These are phyloP conservation scores for Tolypocladium cylindrosporum DNA, from an alignment of 2,329 filamentous ascomycete genomes.

Conservation along the genomic window DNA sequence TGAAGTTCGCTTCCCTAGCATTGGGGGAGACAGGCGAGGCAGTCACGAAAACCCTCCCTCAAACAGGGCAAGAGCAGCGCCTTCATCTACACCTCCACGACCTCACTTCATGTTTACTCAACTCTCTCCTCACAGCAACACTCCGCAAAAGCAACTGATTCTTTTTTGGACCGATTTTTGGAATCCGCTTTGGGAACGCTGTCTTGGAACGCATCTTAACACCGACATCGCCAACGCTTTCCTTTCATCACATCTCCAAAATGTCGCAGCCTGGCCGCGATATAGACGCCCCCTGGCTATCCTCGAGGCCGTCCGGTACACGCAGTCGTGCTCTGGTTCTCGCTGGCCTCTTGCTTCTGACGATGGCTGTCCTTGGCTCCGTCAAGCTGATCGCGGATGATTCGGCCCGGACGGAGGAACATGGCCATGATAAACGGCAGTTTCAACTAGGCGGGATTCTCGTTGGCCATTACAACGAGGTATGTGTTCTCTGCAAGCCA, in stretches of 20 bases:
- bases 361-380: conserved; percentile 3
- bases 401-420: background rate
- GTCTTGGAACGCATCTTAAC: conserved; percentile 16
- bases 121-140: background rate
- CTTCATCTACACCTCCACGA: background rate
- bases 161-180: conserved; percentile 11
- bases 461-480: conserved; percentile 6
- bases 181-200: conserved; percentile 11
- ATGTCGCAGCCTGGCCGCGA: conserved; percentile 1
- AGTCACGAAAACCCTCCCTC: background rate
- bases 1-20: background rate
- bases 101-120: background rate
- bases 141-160: background rate
- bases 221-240: background rate
- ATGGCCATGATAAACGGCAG: conserved; percentile 8
- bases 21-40: background rate
- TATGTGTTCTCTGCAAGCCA: background rate
- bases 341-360: conserved; percentile 3
- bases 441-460: conserved; percentile 14
- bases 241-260: background rate
- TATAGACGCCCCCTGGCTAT: background rate
- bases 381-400: conserved; percentile 3
- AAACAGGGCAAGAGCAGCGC: background rate
- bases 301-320: background rate
- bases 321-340: background rate